These are phyloP conservation scores for Trichosporon inkin DNA, from an alignment of 1,284 basidiomycete species.

Conservation along the genomic window DNA sequence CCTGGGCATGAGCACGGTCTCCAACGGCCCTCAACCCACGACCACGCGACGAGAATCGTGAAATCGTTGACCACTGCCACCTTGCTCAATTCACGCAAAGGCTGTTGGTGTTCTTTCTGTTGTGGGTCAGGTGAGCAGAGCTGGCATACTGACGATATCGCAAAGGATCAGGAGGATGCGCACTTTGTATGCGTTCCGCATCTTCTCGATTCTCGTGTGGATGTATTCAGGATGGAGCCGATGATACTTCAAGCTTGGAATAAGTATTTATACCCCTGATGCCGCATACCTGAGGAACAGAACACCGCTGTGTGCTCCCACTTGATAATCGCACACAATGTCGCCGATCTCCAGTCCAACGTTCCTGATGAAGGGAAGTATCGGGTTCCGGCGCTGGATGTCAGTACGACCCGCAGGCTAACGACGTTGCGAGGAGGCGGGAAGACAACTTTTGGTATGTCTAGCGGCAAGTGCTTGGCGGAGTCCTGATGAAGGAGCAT, in stretches of 20 bases:
- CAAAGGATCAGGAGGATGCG: constrained; percentile 86
- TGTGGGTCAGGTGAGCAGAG: neutral
- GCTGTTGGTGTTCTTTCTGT: constrained; percentile 77
- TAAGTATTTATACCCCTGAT: neutral
- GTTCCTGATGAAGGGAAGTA: constrained; percentile 77
- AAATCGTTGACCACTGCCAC: constrained; percentile 85
- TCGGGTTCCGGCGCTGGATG: constrained; percentile 74
- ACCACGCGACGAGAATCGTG: constrained; percentile 88
- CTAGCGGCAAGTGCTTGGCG: neutral
- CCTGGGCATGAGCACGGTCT: constrained; percentile 50
- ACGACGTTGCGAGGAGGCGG: neutral
- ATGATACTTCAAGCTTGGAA: constrained; percentile 81
- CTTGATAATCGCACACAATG: constrained; percentile 88
- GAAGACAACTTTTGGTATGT: neutral
- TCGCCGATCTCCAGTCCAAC: constrained; percentile 93
- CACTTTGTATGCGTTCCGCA: constrained; percentile 74
- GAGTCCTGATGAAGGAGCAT: neutral
- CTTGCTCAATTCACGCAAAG: constrained; percentile 91
- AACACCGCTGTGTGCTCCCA: constrained; percentile 91
- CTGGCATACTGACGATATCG: constrained; percentile 67
- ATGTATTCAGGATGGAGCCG: constrained; percentile 97
- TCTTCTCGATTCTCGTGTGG: constrained; percentile 78
- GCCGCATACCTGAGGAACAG: constrained; percentile 72
- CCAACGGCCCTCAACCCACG: constrained; percentile 56
- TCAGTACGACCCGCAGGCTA: constrained; percentile 13